phyloP scores from a whole-genome alignment of 768 basidiomycete genomes.

The Mycena polygramma region DNA sequence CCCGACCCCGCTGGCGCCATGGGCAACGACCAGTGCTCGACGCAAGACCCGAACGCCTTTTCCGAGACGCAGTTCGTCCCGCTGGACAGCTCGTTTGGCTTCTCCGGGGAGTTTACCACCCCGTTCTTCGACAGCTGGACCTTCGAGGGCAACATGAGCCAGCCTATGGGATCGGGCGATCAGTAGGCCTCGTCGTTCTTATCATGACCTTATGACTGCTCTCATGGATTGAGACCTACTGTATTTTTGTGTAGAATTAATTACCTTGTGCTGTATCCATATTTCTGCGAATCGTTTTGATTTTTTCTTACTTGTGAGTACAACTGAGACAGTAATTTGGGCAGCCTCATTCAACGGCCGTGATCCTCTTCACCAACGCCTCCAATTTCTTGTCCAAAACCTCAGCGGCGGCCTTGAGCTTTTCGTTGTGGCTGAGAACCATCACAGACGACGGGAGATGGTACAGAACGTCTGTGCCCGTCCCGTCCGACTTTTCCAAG shows the following conservation, averaged over 20 bases:
- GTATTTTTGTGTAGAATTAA: constrained; percentile 30
- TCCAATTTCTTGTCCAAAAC: constrained; percentile 61
- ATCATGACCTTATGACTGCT: constrained; percentile 22
- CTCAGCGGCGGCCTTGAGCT: constrained; percentile 50
- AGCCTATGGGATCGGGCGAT: background rate
- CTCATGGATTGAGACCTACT: background rate
- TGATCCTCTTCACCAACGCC: constrained; percentile 52
- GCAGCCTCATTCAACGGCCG: constrained; percentile 32
- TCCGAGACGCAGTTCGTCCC: constrained; percentile 11
- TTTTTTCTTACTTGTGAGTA: constrained; percentile 24
- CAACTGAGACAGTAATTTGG: too few species aligned
- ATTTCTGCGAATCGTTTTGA: constrained; percentile 20
- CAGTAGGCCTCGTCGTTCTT: background rate
- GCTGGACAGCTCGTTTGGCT: constrained; percentile 11
- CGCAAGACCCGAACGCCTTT: constrained; percentile 2
- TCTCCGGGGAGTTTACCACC: background rate
- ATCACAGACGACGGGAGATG: constrained; percentile 64
- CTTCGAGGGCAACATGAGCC: background rate
- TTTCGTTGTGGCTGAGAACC: constrained; percentile 45
- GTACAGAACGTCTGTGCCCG: constrained; percentile 59
- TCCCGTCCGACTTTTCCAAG: constrained; percentile 51
- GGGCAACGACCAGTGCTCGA: background rate
- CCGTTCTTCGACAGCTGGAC: constrained; percentile 19
- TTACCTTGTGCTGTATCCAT: constrained; percentile 26
- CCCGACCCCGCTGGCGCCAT: background rate